These are phyloP conservation scores for Aphanomyces stellatus DNA, from an alignment of 352 stramenopile species.

Conservation along the genomic window DNA sequence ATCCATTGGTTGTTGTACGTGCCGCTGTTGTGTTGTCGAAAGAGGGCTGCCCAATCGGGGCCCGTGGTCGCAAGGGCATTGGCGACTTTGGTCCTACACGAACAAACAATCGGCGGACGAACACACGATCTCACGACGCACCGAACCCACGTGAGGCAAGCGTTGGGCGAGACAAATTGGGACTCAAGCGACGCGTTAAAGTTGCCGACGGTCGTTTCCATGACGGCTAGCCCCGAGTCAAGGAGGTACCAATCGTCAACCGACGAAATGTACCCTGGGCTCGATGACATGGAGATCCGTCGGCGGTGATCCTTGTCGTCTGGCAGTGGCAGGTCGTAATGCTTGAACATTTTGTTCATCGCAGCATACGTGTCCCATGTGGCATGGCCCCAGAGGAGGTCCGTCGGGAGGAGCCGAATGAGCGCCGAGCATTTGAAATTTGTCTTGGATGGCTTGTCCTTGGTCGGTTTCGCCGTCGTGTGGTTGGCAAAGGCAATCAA, in stretches of 20 bases:
- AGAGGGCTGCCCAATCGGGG: slow-evolving; percentile 34
- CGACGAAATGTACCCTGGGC: slow-evolving; percentile 61
- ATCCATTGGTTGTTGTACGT: slow-evolving; percentile 86
- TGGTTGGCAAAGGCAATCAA: slow-evolving; percentile 28
- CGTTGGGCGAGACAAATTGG: slow-evolving; percentile 33
- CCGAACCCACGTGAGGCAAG: slow-evolving; percentile 56
- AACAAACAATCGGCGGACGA: background rate
- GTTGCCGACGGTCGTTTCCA: slow-evolving; percentile 67
- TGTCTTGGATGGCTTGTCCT: slow-evolving; percentile 35
- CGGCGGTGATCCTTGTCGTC: slow-evolving; percentile 19
- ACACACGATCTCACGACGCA: background rate
- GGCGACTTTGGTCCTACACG: slow-evolving; percentile 32
- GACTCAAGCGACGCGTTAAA: slow-evolving; percentile 48
- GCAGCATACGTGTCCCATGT: slow-evolving; percentile 63
- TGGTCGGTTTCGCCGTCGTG: slow-evolving; percentile 19
- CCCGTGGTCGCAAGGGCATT: slow-evolving; percentile 41
- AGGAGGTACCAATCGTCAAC: slow-evolving; percentile 80
- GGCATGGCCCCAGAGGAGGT: slow-evolving; percentile 58
- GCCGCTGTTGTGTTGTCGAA: slow-evolving; percentile 53
- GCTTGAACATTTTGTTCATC: slow-evolving; percentile 77
- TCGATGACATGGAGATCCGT: slow-evolving; percentile 65
- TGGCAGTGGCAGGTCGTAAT: slow-evolving; percentile 56
- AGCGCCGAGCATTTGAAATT: slow-evolving; percentile 67
- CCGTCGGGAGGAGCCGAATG: slow-evolving; percentile 43
- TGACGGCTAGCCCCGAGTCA: slow-evolving; percentile 33